These are phyloP conservation scores for Cordyceps cicadae DNA, from an alignment of 2,329 filamentous ascomycete genomes.

Conservation along the genomic window DNA sequence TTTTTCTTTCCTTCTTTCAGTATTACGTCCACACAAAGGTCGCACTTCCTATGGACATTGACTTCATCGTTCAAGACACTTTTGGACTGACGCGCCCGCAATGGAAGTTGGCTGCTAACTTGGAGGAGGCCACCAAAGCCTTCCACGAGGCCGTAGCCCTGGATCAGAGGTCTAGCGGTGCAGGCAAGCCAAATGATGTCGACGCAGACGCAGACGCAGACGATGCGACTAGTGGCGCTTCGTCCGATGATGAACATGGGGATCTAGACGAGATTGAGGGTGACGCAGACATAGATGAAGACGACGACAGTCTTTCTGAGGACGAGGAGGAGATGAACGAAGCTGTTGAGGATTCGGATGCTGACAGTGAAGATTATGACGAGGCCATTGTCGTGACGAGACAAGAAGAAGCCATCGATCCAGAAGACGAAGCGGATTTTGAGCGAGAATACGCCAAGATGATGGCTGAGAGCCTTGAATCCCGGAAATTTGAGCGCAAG, in stretches of 20 bases:
- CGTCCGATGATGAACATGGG: constrained; percentile 68
- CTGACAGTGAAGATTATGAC: constrained; percentile 58
- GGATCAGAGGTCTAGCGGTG: constrained; percentile 73
- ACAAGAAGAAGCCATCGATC: constrained; percentile 82
- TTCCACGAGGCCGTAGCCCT: constrained; percentile 85
- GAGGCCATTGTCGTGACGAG: constrained; percentile 88
- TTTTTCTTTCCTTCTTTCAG: constrained; percentile 94
- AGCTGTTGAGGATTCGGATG: constrained; percentile 38
- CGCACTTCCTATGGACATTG: constrained; percentile 87
- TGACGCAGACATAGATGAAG: constrained; percentile 50
- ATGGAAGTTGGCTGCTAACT: constrained; percentile 76
- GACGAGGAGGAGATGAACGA: constrained; percentile 54
- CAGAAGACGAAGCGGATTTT: constrained; percentile 92
- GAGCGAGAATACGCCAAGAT: constrained; percentile 96
- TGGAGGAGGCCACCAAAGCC: constrained; percentile 73
- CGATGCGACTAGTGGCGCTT: constrained; percentile 59
- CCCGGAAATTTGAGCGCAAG: constrained; percentile 91
- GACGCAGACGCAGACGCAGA: constrained; percentile 52
- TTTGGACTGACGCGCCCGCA: constrained; percentile 79
- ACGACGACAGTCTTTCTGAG: constrained; percentile 49
- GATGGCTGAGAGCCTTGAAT: constrained; percentile 96
- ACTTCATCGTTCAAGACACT: constrained; percentile 91
- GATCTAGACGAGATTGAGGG: constrained; percentile 58
- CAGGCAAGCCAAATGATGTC: constrained; percentile 59
- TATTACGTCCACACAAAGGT: constrained; percentile 94